Conservation (phyloP, 352 stramenopile genomes). For the Phytophthora vignae region DNA sequence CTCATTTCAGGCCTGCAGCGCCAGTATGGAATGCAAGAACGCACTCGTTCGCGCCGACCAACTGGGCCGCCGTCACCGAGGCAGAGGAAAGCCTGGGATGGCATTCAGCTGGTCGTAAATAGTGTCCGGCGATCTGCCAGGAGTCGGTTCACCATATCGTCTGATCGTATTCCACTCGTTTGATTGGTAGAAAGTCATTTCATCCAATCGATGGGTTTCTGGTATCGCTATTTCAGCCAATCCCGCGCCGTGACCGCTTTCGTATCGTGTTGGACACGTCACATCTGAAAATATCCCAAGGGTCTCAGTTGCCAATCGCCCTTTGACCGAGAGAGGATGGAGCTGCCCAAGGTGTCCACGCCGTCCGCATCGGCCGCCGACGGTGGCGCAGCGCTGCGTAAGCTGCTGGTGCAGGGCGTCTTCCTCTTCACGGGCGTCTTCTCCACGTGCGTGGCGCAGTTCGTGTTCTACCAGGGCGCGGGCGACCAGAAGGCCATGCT, state of each 20-base stretch:
- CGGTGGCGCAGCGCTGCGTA: conserved; percentile 10
- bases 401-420: conserved; percentile 60
- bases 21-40: not conserved
- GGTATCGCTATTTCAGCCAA: not conserved
- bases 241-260: not conserved
- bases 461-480: conserved; percentile 86
- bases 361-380: not conserved
- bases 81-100: not conserved
- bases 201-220: not conserved
- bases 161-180: not conserved
- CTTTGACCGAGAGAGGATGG: conserved; percentile 7
- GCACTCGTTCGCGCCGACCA: not conserved
- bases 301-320: not conserved
- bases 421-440: conserved; percentile 88
- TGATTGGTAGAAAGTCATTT: conserved; percentile 8
- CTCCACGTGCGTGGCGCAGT: conserved; percentile 87
- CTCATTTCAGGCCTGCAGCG: not conserved
- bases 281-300: conserved; percentile 2
- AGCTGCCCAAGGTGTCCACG: conserved; percentile 31
- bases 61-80: not conserved
- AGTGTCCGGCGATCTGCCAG: not conserved
- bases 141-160: conserved; percentile 18
- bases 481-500: conserved; percentile 86
- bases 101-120: conserved; percentile 19
- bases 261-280: conserved; percentile 3